Evolutionary conservation across 2,329 filamentous ascomycete genomes (phyloP), one percentile per base, ranked within the genome.

Genomic region (Microsporum canis): DNA sequence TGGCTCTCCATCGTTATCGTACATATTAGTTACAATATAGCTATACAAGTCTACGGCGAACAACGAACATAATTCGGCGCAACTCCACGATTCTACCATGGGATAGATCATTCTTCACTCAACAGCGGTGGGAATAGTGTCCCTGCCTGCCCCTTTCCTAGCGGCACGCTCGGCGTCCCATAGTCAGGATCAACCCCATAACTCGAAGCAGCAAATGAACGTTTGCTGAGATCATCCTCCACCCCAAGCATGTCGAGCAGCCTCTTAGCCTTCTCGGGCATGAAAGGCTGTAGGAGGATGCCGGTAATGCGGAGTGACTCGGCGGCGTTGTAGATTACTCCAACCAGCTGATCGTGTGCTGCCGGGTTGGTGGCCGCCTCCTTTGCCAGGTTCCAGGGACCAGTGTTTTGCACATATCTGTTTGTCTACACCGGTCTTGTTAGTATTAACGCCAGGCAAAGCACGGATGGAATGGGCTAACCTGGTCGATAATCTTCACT

Each of bases 251-350:
- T 82, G 71, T 96, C 87, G 0, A 99, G 81, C 36, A 96, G 74
- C 65, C 83, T 77, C 8, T 75, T 74, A 55, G 89, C 82, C 73
- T 95, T 95, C 45, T 77, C 79, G 0, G 94, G 94, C 82, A 99
- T 95, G 69, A 91, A 89, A 0, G 94, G 91, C 72, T 96, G 91
- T 51, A 99, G 77, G 55, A 97, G 78, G 66, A 99, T 96, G 12
- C 86, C 89, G 0, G 80, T 78, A 29, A 96, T 83, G 41, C 94
- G 87, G 55, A 96, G 72, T 3, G 87, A 82, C 74, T 99, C 94
- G 6, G 86, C 82, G 49, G 80, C 79, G 49, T 87, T 79, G 71
- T 84, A 96, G 33, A 99, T 79, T 41, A 82, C 80, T 66, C 79
- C 77, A 65, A 86, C 76, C 14, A 86, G 75, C 1, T 79, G 72